Evolutionary conservation across 2,329 filamentous ascomycete species (phyloP).

Genomic region (Cyclaneusma minus): DNA sequence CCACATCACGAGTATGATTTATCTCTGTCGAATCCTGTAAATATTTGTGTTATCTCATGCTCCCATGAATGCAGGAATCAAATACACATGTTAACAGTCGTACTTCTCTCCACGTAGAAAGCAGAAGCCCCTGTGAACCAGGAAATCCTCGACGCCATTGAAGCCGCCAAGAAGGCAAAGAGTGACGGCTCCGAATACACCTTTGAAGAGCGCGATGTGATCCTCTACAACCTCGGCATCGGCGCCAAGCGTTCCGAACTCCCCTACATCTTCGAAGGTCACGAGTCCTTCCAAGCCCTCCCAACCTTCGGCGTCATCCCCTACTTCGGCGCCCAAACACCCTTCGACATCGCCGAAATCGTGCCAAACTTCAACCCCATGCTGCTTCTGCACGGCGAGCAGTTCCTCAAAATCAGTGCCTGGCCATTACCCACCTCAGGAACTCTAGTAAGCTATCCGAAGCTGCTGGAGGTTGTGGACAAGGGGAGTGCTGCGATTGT

Average conservation of each 20-base stretch:
- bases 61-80: no score
- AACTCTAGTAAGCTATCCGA: slow-evolving; percentile 58
- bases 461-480: slow-evolving; percentile 87
- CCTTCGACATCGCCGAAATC: slow-evolving; percentile 67
- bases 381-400: slow-evolving; percentile 98
- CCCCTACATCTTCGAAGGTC: slow-evolving; percentile 75
- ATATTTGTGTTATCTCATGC: no score
- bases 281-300: slow-evolving; percentile 82
- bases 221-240: slow-evolving; percentile 90
- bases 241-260: slow-evolving; percentile 86
- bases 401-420: slow-evolving; percentile 89
- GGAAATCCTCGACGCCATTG: slow-evolving; percentile 60
- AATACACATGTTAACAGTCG: no score
- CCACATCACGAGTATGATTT: no score
- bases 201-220: slow-evolving; percentile 75
- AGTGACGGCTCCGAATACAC: slow-evolving; percentile 60
- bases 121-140: slow-evolving; percentile 29
- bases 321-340: slow-evolving; percentile 70
- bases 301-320: slow-evolving; percentile 95
- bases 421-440: slow-evolving; percentile 81
- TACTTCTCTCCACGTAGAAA: slow-evolving; percentile 13
- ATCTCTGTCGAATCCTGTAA: no score
- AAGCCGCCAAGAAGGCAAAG: slow-evolving; percentile 57
- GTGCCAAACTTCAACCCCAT: slow-evolving; percentile 95
- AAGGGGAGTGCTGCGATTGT: slow-evolving; percentile 84